Evolutionary conservation across 1,139 yeast genomes (phyloP).

Genomic region (Sugiyamaella pinicola): DNA sequence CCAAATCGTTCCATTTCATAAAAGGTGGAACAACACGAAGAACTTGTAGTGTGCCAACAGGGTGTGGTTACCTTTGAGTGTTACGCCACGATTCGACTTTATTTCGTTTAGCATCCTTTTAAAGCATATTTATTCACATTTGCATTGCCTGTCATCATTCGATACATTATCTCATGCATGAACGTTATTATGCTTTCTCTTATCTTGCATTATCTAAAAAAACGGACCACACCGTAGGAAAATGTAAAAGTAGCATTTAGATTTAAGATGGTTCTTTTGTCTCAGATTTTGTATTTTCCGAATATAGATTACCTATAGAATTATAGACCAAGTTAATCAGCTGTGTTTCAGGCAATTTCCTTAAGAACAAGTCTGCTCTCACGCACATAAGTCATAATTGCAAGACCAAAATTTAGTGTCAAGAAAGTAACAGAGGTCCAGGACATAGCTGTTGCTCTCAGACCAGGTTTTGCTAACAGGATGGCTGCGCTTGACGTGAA

Average conservation of each 20-base stretch:
- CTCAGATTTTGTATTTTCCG: too few relatives aligned
- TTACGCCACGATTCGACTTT: constrained; percentile 1
- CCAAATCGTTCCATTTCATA: too few relatives aligned
- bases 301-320: background rate
- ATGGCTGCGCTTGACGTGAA: constrained; percentile 56
- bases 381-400: constrained; percentile 1
- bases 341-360: background rate
- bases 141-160: background rate
- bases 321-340: background rate
- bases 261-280: too few relatives aligned
- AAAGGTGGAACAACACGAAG: background rate
- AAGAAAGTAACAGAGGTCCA: constrained; percentile 62
- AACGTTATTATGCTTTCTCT: background rate
- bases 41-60: too few relatives aligned
- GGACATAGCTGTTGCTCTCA: constrained; percentile 58
- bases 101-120: background rate
- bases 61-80: background rate
- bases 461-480: constrained; percentile 51
- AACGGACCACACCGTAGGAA: too few relatives aligned
- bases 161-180: background rate
- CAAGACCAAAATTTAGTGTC: constrained; percentile 4
- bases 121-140: background rate
- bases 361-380: background rate
- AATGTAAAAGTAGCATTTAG: too few relatives aligned
- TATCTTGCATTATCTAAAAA: background rate